phyloP scores from a whole-genome alignment of 1,284 basidiomycete species.

The Cystobasidiaceae sp. region DNA sequence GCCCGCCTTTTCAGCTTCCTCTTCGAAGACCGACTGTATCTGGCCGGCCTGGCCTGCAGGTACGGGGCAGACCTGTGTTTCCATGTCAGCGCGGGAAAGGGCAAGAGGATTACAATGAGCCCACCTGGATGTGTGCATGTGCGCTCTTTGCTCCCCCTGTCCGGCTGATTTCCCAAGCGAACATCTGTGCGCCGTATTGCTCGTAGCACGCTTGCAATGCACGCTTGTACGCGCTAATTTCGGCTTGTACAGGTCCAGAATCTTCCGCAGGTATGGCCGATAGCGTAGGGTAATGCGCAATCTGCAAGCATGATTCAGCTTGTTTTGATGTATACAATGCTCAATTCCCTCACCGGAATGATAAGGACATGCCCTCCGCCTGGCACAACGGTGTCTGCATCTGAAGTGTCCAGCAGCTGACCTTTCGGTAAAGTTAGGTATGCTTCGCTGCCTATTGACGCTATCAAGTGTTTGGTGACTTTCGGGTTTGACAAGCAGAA shows the following conservation, averaged over 20 bases:
- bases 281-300: slow-evolving; percentile 58
- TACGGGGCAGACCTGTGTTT: slow-evolving; percentile 73
- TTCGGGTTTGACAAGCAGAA: slow-evolving; percentile 91
- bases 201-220: slow-evolving; percentile 68
- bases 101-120: background rate
- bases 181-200: slow-evolving; percentile 61
- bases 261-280: slow-evolving; percentile 68
- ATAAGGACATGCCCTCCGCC: slow-evolving; percentile 85
- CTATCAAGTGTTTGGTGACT: slow-evolving; percentile 86
- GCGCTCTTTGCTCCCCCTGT: slow-evolving; percentile 67
- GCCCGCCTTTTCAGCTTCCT: slow-evolving; percentile 56
- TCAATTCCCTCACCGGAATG: slow-evolving; percentile 41
- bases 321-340: too few species aligned
- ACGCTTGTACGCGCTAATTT: slow-evolving; percentile 75
- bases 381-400: slow-evolving; percentile 57
- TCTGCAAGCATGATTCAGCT: too few species aligned
- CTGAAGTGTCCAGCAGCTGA: slow-evolving; percentile 71
- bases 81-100: background rate
- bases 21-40: slow-evolving; percentile 65
- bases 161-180: slow-evolving; percentile 83
- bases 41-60: slow-evolving; percentile 59
- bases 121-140: slow-evolving; percentile 70
- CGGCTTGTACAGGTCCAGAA: slow-evolving; percentile 65
- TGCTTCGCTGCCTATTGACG: slow-evolving; percentile 82
- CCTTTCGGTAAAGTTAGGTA: slow-evolving; percentile 91